phyloP scores from a whole-genome alignment of 2,329 filamentous ascomycete genomes.

The Rhynchosporium graminicola region DNA sequence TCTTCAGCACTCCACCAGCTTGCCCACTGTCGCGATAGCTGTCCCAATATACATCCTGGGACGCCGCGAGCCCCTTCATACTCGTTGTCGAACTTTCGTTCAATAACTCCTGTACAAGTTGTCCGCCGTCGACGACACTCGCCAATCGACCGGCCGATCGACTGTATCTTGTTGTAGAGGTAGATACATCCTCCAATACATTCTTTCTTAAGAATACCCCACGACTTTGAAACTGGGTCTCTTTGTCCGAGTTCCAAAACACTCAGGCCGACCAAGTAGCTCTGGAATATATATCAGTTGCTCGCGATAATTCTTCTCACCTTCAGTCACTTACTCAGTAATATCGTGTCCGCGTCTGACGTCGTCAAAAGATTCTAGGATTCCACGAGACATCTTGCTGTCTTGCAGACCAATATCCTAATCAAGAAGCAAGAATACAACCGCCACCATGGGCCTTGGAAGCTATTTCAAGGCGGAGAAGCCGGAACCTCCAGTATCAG shows the following conservation, averaged over 20 bases:
- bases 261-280: conserved; percentile 19
- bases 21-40: conserved; percentile 24
- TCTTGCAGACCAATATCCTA: conserved; percentile 23
- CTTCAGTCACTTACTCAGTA: conserved; percentile 35
- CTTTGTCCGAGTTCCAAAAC: conserved; percentile 21
- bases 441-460: conserved; percentile 56
- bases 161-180: conserved; percentile 18
- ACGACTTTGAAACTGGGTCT: not conserved
- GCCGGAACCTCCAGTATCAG: conserved; percentile 38
- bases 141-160: conserved; percentile 12
- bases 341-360: not conserved
- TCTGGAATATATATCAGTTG: conserved; percentile 26
- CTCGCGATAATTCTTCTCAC: conserved; percentile 25
- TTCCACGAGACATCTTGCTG: conserved; percentile 29
- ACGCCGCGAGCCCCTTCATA: conserved; percentile 27
- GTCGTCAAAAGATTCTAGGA: conserved; percentile 11
- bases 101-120: conserved; percentile 17
- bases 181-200: conserved; percentile 16
- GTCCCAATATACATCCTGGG: conserved; percentile 33
- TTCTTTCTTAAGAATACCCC: conserved; percentile 18
- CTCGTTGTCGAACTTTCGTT: conserved; percentile 31
- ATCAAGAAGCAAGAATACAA: conserved; percentile 29
- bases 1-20: conserved; percentile 12
- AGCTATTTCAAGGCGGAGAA: conserved; percentile 63
- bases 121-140: conserved; percentile 25